These are phyloP conservation scores for Mycena galericulata DNA, from an alignment of 768 basidiomycete species.

Conservation along the genomic window DNA sequence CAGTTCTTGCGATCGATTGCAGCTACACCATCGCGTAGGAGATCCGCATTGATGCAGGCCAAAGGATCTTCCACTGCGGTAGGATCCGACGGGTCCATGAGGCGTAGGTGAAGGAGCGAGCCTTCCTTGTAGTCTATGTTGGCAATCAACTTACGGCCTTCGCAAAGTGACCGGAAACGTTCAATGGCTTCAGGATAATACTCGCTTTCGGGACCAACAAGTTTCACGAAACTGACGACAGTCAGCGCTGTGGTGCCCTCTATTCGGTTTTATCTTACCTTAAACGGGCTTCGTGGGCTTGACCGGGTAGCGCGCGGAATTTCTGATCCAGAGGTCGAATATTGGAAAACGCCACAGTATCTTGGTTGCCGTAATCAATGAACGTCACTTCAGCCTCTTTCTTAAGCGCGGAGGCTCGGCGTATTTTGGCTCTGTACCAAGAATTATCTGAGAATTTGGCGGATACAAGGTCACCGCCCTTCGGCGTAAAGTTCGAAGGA, in stretches of 20 bases:
- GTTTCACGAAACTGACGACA: constrained; percentile 80
- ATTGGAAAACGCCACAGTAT: constrained; percentile 83
- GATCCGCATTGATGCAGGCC: constrained; percentile 88
- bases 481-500: constrained; percentile 81
- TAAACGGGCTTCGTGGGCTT: constrained; percentile 94
- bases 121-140: constrained; percentile 93
- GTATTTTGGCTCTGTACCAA: constrained; percentile 97
- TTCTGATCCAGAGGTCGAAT: constrained; percentile 91
- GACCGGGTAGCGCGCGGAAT: constrained; percentile 91
- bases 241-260: constrained; percentile 8
- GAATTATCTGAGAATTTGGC: constrained; percentile 94
- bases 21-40: constrained; percentile 90
- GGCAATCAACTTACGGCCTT: constrained; percentile 97
- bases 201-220: constrained; percentile 84
- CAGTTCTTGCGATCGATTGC: constrained; percentile 82
- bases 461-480: constrained; percentile 90
- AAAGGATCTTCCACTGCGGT: constrained; percentile 73
- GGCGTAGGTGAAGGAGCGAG: constrained; percentile 82
- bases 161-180: constrained; percentile 86
- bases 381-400: constrained; percentile 96
- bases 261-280: constrained; percentile 60
- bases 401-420: constrained; percentile 86
- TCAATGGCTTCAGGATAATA: constrained; percentile 88
- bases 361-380: constrained; percentile 96
- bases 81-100: constrained; percentile 90